Base-by-base conservation (phyloP, 2,329 filamentous ascomycete genomes). In the Trichoderma atroviride region DNA sequence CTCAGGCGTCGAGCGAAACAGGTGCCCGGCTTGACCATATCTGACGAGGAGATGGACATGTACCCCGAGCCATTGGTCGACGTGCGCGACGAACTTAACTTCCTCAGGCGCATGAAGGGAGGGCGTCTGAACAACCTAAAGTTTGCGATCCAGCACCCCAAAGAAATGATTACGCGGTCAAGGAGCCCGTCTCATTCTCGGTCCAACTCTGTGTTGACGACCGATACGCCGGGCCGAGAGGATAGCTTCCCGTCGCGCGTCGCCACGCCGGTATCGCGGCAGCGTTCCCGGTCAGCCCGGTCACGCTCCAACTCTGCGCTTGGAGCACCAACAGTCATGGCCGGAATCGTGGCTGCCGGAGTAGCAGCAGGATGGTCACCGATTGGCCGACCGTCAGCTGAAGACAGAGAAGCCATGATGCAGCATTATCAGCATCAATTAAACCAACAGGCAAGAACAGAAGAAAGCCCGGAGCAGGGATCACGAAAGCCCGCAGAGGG, bases 121-220 rank as follows among this genome's bases (percentile, higher is more conserved):
- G 93, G 92, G 50, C 91, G 92, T 70, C 81, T 96, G 70, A 94
- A 93, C 82, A 91, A 91, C 76, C 83, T 96, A 73, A 93, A 90
- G 80, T 95, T 93, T 78, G 89, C 90, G 70, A 88, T 95, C 71
- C 84, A 89, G 76, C 90, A 95, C 75, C 91, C 92, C 70, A 89
- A 88, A 75, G 90, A 94, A 78, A 87, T 87, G 74, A 83, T 89
- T 73, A 82, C 85, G 58, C 85, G 85, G 74, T 88, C 86, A 59
- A 84, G 88, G 74, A 91, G 88, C 76, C 88, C 87, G 5, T 90
- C 89, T 69, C 83, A 86, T 76, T 89, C 86, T 72, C 81, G 90
- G 71, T 90, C 87, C 64, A 91, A 89, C 77, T 90, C 64, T n/a
- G 37, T 67, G 22, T 37, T 59, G 10, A 79, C 84, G 35, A 89